Evolutionary conservation across 805 yeast species (phyloP).

Genomic region (Pichia exigua): DNA sequence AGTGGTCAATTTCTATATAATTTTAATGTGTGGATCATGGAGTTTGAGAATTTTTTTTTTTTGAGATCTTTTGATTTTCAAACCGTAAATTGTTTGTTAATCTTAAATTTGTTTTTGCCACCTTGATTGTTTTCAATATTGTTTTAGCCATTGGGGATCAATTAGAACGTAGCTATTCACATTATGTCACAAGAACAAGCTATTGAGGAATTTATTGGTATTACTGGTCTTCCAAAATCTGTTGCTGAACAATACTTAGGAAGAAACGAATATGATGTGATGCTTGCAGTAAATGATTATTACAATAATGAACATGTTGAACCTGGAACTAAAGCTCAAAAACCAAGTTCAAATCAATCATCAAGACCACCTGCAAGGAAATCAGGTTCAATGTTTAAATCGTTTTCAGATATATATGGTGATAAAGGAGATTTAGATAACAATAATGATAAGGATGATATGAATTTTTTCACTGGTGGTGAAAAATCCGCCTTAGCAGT

Average conservation of each 20-base stretch:
- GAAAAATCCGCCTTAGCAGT: conserved; percentile 76
- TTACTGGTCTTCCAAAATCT: conserved; percentile 23
- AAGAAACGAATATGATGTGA: conserved; percentile 21
- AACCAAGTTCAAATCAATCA: background rate
- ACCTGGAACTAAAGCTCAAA: conserved; percentile 3
- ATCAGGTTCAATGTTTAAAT: conserved; percentile 18
- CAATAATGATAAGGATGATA: conserved; percentile 28
- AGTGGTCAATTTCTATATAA: too few species aligned
- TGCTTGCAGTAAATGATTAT: conserved; percentile 24
- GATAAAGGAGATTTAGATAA: conserved; percentile 21
- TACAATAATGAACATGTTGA: conserved; percentile 12
- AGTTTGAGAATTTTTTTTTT: background rate
- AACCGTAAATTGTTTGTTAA: too few species aligned
- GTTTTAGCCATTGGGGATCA: background rate
- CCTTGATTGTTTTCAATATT: background rate
- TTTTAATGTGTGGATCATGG: too few species aligned
- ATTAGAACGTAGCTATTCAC: background rate
- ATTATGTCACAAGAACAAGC: conserved; percentile 5
- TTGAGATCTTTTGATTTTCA: background rate
- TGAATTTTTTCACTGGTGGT: conserved; percentile 45
- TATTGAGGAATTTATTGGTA: conserved; percentile 10
- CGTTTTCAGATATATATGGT: conserved; percentile 28
- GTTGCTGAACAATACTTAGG: conserved; percentile 32
- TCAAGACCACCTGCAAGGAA: conserved; percentile 1
- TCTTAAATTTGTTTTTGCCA: background rate